Base-by-base conservation (phyloP, 2,329 filamentous ascomycete species). In the Hypoxylon sp. region DNA sequence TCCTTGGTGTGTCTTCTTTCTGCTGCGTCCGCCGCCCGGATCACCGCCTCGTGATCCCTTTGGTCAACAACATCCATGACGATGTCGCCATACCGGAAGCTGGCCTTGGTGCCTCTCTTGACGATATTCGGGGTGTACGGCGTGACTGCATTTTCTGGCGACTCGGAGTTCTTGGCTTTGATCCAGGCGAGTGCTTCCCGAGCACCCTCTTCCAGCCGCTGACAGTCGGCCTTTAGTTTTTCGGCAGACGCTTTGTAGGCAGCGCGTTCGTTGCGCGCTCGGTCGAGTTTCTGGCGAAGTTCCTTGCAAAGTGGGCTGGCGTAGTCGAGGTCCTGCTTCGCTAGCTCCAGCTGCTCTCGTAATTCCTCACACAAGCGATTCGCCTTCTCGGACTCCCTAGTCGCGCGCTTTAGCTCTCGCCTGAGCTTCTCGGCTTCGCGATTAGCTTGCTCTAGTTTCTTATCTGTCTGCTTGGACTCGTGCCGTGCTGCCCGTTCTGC, bases 1-100 rank as follows among this genome's bases (percentile, higher is more conserved):
- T 97, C 93, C 79, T 90, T 90, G 74, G 86, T 83, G 78, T 96
- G 93, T 48, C 87, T 84, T 72, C 88, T 88, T 75, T 94, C 90
- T 50, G 91, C 89, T 54, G 86, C 84, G 73, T 88, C 84, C 35
- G 86, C 85, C 0, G 85, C 86, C 2, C 86, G 84, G 67, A 88
- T 85, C 14, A 88, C 83, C n/a, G 85, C 86, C 72, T 80, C 63
- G 65, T 79, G 78, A 55, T 78, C 78, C 17, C 73, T 70, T 69
- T 78, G 76, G 70, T 79, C 78, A 39, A 79, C 76, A 9, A 79
- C 76, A 57, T 89, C 86, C 52, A 88, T 85, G 52, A 90, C 84
- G 61, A 83, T 78, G 47, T 87, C 84, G 29, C 84, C 81, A 63
- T 82, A 77, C 29, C 74, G 74, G 68, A 78, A 77, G 54, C 74